Base-by-base conservation (phyloP, 2,329 filamentous ascomycete genomes). In the Capronia epimyces region DNA sequence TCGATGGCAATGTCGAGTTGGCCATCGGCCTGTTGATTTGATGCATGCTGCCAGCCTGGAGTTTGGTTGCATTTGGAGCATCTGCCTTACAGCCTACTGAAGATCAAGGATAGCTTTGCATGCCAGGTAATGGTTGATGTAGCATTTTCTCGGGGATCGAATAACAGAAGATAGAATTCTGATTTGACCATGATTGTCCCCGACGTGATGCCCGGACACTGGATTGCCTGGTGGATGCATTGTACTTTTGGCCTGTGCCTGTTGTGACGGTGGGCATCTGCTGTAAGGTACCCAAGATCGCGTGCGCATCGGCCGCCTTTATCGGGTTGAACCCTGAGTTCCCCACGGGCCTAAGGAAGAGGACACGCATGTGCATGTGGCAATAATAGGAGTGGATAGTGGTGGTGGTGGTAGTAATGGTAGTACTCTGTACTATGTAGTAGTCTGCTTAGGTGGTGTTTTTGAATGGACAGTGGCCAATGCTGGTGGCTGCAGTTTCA, bases 1-100 rank as follows among this genome's bases (percentile, higher is more conserved):
- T 87, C 13, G 83, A 83, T 16, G 91, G 93, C 16, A 87, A 97
- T 63, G 81, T 96, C 6, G 88, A 97, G 56, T 81, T 84, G 57
- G 91, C 91, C n/a, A 90, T 89, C 41, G 83, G 85, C 43, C 76
- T 95, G 56, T 78, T 96, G 43, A 43, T 57, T 21, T 57, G 32
- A 49, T 24, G 20, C 20, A 42, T 22, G n/a, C 5, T 42, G 13
- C 39, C 12, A 24, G 29, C 29, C 21, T 18, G 3, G 39, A 42
- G 39, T 37, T 12, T 7, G 15, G 15, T 37, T 37, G n/a, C 20
- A 12, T 12, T 6, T 7, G 31, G 27, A 34, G 31, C 31, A 34
- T 34, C 5, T 13, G 5, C 12, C 31, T 34, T 5, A 2, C 31
- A n/a, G 31, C 8, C 10, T 34, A 13, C 15, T n/a, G 1, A 13